Conservation (phyloP, 805 yeast genomes). For the Sungouiozyma ichnusensis region DNA sequence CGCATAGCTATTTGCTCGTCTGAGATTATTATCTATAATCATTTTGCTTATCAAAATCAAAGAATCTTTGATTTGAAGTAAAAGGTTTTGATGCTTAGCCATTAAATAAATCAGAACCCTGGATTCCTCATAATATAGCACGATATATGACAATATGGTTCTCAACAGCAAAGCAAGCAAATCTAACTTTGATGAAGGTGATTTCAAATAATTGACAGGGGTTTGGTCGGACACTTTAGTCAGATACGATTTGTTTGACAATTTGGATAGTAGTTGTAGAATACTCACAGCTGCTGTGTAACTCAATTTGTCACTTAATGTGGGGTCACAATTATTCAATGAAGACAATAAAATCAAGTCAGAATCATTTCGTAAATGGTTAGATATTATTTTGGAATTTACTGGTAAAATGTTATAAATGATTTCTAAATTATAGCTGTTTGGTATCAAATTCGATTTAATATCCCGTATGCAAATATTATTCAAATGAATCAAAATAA, state of each 20-base stretch:
- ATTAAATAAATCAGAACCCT: slow-evolving; percentile 44
- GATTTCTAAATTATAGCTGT: slow-evolving; percentile 44
- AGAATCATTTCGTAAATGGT: slow-evolving; percentile 4
- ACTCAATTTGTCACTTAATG: slow-evolving; percentile 25
- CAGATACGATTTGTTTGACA: slow-evolving; percentile 19
- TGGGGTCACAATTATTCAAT: slow-evolving; percentile 27
- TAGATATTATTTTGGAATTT: slow-evolving; percentile 10
- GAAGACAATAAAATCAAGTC: slow-evolving; percentile 19
- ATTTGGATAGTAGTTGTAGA: slow-evolving; percentile 31
- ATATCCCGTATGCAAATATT: slow-evolving; percentile 32
- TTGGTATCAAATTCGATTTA: slow-evolving; percentile 23
- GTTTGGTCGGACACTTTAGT: slow-evolving; percentile 11
- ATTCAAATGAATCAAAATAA: slow-evolving; percentile 44
- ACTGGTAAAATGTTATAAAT: slow-evolving; percentile 51
- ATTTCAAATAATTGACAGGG: slow-evolving; percentile 5
- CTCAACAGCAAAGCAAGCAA: slow-evolving; percentile 49
- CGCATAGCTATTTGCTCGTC: neutral
- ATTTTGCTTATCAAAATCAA: slow-evolving; percentile 14
- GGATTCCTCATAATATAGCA: slow-evolving; percentile 42
- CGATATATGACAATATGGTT: slow-evolving; percentile 41
- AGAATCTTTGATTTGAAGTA: slow-evolving; percentile 21
- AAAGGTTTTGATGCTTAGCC: slow-evolving; percentile 28
- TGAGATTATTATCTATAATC: slow-evolving; percentile 5
- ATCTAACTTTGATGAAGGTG: slow-evolving; percentile 39
- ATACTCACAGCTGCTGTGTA: slow-evolving; percentile 40